Evolutionary conservation across 495 filamentous ascomycete species (phyloP), one percentile per base, ranked within the genome.

Genomic region (Neurospora sp.): DNA sequence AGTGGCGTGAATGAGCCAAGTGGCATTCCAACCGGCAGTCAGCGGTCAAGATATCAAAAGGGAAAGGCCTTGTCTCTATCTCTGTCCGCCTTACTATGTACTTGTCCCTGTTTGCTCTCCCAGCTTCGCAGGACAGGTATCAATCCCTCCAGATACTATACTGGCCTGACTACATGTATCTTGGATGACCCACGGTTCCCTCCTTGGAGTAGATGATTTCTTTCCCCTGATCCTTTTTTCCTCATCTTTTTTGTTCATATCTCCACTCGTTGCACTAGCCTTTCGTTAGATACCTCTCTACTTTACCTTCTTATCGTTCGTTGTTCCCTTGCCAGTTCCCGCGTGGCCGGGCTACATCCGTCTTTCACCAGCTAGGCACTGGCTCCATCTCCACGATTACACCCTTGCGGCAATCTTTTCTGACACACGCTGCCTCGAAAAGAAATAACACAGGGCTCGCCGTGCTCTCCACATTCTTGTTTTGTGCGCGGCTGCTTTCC

Each of bases 341-440:
- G 53, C 53, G 53, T 61, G 53, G 53, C 53, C 53, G 53, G 53
- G 53, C 53, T 61, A 61, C 53, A 61, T 61, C 53, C 53, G 53
- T 61, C 53, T 61, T 61, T 61, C 22, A 61, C 53, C 53, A 61
- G 53, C 53, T 61, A 61, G 53, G 53, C 53, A 61, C 53, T 61
- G 53, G 73, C 71, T 76, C 72, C 70, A 75, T 74, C 73, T 76
- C 71, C 73, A 61, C 53, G 53, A 65, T 71, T 40, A 73, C 69
- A 78, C 78, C 77, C 80, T 78, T 76, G 78, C 72, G 79, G 74
- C 76, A 79, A 82, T 82, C 80, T 78, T 70, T 81, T 76, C 79
- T 81, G 81, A 81, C 78, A 80, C 79, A 76, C 78, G 74, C 78
- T 78, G 75, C 72, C 76, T 75, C 74, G 70, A 78, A 82, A 81